phyloP scores from a whole-genome alignment of 2,329 filamentous ascomycete genomes.

The Elsinoe batatas region DNA sequence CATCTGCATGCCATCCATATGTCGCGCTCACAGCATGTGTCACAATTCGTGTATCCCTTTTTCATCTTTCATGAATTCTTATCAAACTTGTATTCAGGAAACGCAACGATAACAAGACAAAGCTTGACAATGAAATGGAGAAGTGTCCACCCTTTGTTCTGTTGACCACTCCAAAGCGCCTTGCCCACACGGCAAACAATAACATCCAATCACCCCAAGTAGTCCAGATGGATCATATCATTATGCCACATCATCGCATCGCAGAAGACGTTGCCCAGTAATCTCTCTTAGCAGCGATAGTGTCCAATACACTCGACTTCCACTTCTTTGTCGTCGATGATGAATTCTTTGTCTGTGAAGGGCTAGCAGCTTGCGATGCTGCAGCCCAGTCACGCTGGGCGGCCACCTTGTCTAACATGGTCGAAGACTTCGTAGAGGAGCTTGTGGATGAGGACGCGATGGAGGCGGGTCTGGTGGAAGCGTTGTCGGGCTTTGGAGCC shows the following conservation, averaged over 20 bases:
- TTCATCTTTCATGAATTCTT: neutral
- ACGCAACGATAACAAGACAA: neutral
- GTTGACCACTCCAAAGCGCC: neutral
- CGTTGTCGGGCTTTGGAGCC: neutral
- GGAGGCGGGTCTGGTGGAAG: neutral
- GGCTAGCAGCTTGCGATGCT: neutral
- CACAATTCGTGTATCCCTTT: neutral
- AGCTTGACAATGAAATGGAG: neutral
- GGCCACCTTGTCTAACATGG: constrained; percentile 2
- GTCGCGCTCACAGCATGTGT: too few species aligned
- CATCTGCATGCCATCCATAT: too few species aligned
- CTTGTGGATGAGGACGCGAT: neutral
- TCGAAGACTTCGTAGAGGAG: neutral
- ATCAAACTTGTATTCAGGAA: neutral
- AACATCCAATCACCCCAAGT: neutral
- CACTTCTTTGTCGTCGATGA: neutral
- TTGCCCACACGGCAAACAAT: neutral
- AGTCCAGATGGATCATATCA: too few species aligned
- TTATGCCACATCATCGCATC: neutral
- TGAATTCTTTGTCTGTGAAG: neutral
- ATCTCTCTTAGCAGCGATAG: neutral
- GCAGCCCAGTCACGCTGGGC: constrained; percentile 3
- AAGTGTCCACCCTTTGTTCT: neutral
- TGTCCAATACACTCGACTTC: neutral
- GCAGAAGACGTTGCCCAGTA: constrained; percentile 3